phyloP scores from a whole-genome alignment of 2,329 filamentous ascomycete genomes.

The Intubia oerlemansii region DNA sequence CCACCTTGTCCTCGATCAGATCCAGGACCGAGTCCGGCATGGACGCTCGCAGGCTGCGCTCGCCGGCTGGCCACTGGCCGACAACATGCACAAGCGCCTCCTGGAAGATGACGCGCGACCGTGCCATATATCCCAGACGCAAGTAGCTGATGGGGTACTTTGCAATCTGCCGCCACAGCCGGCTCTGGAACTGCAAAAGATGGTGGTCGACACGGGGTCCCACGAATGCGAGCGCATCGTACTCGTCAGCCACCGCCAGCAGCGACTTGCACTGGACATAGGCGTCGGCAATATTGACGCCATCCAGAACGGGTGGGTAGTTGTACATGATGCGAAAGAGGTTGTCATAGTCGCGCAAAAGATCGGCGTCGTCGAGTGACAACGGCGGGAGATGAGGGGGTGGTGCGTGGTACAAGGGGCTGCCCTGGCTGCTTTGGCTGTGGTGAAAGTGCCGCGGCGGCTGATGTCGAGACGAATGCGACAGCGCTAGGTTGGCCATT shows the following conservation, averaged over 20 bases:
- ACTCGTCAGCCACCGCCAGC: constrained; percentile 76
- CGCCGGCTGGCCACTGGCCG: constrained; percentile 73
- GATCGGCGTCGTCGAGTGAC: constrained; percentile 45
- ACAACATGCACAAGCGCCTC: constrained; percentile 87
- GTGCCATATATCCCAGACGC: constrained; percentile 68
- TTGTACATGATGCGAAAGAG: constrained; percentile 94
- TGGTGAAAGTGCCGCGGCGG: background rate
- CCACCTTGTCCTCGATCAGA: constrained; percentile 85
- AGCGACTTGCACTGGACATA: constrained; percentile 90
- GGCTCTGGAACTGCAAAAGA: constrained; percentile 71
- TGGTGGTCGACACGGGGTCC: constrained; percentile 86
- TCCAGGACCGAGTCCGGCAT: constrained; percentile 63
- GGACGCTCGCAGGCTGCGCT: constrained; percentile 52
- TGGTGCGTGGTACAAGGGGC: constrained; percentile 2
- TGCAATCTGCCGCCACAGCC: constrained; percentile 87
- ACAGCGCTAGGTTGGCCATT: constrained; percentile 53
- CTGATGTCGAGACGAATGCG: constrained; percentile 18
- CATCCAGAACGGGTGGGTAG: constrained; percentile 61
- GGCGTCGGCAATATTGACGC: constrained; percentile 73
- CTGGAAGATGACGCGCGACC: constrained; percentile 64
- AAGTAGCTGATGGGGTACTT: constrained; percentile 90
- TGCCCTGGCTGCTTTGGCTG: constrained; percentile 7
- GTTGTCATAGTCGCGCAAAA: constrained; percentile 85
- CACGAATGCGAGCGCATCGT: constrained; percentile 73
- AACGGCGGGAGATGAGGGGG: constrained; percentile 17